A percentile compares a stretch with the other conserved stretches of the same genome.
These are phyloP conservation scores for Closterium sp. DNA, from an alignment of 139 green algal species.

Conservation along the genomic window DNA sequence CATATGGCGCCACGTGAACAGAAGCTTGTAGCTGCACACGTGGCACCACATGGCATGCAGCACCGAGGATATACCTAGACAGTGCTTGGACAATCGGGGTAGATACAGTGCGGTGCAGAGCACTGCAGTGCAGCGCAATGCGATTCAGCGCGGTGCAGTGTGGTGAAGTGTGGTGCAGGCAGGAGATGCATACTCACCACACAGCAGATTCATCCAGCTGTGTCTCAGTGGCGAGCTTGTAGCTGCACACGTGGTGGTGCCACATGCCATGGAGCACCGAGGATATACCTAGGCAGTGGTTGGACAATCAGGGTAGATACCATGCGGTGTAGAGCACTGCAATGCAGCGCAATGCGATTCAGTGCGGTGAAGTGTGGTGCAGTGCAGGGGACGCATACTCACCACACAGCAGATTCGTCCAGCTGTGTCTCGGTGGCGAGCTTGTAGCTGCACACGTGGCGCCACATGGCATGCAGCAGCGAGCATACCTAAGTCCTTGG, in stretches of 20 bases:
- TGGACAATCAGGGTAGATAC: too few species aligned
- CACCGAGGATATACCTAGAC: background rate
- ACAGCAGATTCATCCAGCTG: conserved; percentile 10
- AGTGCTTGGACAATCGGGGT: too few species aligned
- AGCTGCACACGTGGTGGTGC: conserved; percentile 17
- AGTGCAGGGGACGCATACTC: background rate
- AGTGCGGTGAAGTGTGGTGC: too few species aligned
- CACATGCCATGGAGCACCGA: conserved; percentile 20
- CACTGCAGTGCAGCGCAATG: too few species aligned
- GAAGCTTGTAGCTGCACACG: conserved; percentile 26
- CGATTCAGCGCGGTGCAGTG: too few species aligned
- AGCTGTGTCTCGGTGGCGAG: conserved; percentile 17
- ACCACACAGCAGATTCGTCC: conserved; percentile 41
- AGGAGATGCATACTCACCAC: conserved; percentile 16
- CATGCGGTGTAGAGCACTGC: too few species aligned
- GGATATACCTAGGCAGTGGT: too few species aligned
- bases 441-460: conserved; percentile 18
- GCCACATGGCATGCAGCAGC: conserved; percentile 20
- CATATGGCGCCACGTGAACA: too few species aligned
- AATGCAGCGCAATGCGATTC: too few species aligned
- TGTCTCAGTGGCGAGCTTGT: conserved; percentile 17
- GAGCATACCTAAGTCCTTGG: too few species aligned
- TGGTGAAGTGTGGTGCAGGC: too few species aligned
- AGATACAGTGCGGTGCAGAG: too few species aligned
- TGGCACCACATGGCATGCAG: conserved; percentile 15